Conservation (phyloP, 2,329 filamentous ascomycete species). For the Botrytis elliptica region DNA sequence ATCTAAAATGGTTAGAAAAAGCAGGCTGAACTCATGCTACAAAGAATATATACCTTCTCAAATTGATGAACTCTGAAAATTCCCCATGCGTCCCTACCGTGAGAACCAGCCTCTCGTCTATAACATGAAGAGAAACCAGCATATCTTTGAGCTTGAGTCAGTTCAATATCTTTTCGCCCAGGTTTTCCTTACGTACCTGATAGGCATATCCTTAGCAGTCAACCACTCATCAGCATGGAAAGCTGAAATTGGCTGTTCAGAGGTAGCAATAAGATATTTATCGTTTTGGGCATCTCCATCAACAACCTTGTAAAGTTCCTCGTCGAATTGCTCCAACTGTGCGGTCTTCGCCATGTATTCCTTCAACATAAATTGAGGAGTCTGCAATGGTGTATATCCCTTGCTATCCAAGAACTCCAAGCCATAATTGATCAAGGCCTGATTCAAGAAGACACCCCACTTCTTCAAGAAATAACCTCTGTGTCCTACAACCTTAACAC, state of each 20-base stretch:
- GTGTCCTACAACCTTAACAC: slow-evolving; percentile 91
- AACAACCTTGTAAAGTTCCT: slow-evolving; percentile 96
- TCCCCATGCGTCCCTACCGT: slow-evolving; percentile 93
- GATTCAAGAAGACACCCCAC: slow-evolving; percentile 88
- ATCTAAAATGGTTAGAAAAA: slow-evolving; percentile 49
- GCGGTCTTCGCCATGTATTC: slow-evolving; percentile 98
- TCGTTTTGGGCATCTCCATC: slow-evolving; percentile 83
- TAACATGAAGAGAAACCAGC: slow-evolving; percentile 95
- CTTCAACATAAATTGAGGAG: slow-evolving; percentile 91
- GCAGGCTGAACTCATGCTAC: slow-evolving; percentile 24
- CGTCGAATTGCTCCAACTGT: slow-evolving; percentile 94
- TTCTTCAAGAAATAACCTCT: slow-evolving; percentile 88
- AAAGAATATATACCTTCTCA: slow-evolving; percentile 65
- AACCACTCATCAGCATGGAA: slow-evolving; percentile 95
- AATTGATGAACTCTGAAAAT: slow-evolving; percentile 98
- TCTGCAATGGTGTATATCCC: slow-evolving; percentile 79
- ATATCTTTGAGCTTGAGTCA: slow-evolving; percentile 46
- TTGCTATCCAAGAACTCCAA: slow-evolving; percentile 81
- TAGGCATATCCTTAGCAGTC: slow-evolving; percentile 76
- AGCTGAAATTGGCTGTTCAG: slow-evolving; percentile 91
- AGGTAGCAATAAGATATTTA: slow-evolving; percentile 78
- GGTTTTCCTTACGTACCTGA: slow-evolving; percentile 58
- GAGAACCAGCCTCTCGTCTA: slow-evolving; percentile 89
- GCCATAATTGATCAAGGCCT: slow-evolving; percentile 93
- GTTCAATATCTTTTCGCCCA: background rate